Conservation (phyloP, 306 rosid species). For the Citrullus colocynthis region DNA sequence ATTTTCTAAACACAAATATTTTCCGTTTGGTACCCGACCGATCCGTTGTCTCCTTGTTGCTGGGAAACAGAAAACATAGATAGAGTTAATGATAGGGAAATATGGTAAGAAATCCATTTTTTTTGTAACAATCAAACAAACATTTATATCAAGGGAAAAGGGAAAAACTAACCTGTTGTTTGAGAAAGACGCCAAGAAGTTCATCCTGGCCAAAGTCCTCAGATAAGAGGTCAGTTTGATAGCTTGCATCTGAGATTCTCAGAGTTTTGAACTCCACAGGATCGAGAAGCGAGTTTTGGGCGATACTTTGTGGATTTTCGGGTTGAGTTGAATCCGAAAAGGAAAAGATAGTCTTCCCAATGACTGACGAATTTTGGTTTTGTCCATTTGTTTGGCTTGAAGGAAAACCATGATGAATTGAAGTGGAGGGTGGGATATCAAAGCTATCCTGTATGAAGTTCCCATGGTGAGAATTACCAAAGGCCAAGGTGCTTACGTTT, state of each 20-base stretch:
- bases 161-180: conserved; percentile 48
- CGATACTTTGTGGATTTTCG: conserved; percentile 31
- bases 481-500: conserved; percentile 46
- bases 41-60: conserved; percentile 69
- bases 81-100: too few relatives aligned
- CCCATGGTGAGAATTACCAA: conserved; percentile 45
- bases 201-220: conserved; percentile 84
- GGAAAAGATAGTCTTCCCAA: conserved; percentile 40
- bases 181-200: conserved; percentile 83
- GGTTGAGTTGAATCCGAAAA: conserved; percentile 30
- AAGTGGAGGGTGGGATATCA: conserved; percentile 45
- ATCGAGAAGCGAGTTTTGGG: conserved; percentile 24
- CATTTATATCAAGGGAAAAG: neutral
- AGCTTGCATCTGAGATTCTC: conserved; percentile 42
- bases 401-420: conserved; percentile 63
- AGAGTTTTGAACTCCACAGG: conserved; percentile 50
- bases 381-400: conserved; percentile 29
- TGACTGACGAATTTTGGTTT: conserved; percentile 22
- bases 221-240: conserved; percentile 39
- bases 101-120: neutral
- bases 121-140: neutral
- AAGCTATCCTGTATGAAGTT: conserved; percentile 44
- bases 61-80: conserved; percentile 4
- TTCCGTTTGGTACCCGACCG: conserved; percentile 61
- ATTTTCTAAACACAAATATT: conserved; percentile 67